phyloP scores from a whole-genome alignment of 495 filamentous ascomycete genomes.

The Daldinia caldariorum region DNA sequence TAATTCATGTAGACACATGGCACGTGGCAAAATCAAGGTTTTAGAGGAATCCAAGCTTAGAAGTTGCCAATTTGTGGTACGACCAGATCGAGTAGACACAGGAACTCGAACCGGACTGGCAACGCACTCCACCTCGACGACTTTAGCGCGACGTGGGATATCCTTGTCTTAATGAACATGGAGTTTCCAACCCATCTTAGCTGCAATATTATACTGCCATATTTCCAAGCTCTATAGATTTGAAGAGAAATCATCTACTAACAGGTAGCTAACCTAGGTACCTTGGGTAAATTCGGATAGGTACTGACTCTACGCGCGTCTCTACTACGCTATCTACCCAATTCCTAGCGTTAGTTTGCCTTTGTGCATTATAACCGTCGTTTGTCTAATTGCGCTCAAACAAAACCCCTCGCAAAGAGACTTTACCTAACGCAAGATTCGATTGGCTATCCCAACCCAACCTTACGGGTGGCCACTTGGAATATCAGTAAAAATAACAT shows the following conservation, averaged over 20 bases:
- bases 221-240: neutral
- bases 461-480: neutral
- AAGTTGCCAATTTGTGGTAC: slow-evolving; percentile 17
- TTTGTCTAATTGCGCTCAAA: neutral
- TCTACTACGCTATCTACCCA: neutral
- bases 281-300: neutral
- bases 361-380: neutral
- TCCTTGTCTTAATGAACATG: slow-evolving; percentile 29
- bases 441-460: neutral
- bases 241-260: neutral
- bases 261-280: neutral
- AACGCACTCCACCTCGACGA: slow-evolving; percentile 15
- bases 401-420: neutral
- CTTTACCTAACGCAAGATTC: neutral
- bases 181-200: slow-evolving; percentile 26
- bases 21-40: slow-evolving; percentile 8
- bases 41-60: slow-evolving; percentile 17
- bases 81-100: slow-evolving; percentile 10
- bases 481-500: neutral
- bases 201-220: slow-evolving; percentile 14
- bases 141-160: slow-evolving; percentile 21
- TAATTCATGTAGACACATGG: neutral
- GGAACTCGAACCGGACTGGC: slow-evolving; percentile 16
- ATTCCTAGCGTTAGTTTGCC: slow-evolving; percentile 5
- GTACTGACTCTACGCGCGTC: neutral